Base-by-base conservation (phyloP, 1,284 basidiomycete genomes). In the Hemileia vastatrix region DNA sequence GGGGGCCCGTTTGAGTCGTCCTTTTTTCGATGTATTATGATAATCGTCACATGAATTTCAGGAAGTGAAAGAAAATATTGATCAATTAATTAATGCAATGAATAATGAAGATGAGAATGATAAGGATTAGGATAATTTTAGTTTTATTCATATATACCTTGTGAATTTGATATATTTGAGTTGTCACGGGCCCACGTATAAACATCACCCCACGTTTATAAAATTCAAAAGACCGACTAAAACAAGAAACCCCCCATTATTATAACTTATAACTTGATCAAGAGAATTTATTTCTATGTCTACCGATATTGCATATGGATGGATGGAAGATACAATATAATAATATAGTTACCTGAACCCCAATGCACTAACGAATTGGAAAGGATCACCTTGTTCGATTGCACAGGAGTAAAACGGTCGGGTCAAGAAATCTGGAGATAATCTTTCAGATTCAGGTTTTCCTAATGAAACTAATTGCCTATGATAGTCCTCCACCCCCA, bases 361-460 rank as follows among this genome's bases (percentile, higher is more conserved):
- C 18, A 62, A 48, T 33, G 60, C 60, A 32, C 53, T 50, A 6
- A 49, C 6, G 31, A 62, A 62, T 19, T 62, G 53, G 47, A 62
- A 47, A 15, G 60, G 60, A 27, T 62, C 47, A 3, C 60, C 60
- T 21, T 54, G 45, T n/a, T 55, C 11, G 45, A 62, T 54, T 23
- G 60, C 53, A 36, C 53, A 54, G 21, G 33, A 31, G 60, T 62
- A 49, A 11, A 23, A 31, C 3, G 60, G 60, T n/a, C 60, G n/a
- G 15, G 55, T 55, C 15, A 36, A 50, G 33, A 56, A 62, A 3
- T 62, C 60, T 19, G 60, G 60, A n/a, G 60, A 62, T 9, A 62
- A 21, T n/a, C 60, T 18, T 51, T 62, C 60, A n/a, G 60, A 47
- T 44, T 62, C 60, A 47, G 47, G 31, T 32, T 53, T 53, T 33